Conservation (phyloP, 1,284 basidiomycete species). For the Megacollybia platyphylla region DNA sequence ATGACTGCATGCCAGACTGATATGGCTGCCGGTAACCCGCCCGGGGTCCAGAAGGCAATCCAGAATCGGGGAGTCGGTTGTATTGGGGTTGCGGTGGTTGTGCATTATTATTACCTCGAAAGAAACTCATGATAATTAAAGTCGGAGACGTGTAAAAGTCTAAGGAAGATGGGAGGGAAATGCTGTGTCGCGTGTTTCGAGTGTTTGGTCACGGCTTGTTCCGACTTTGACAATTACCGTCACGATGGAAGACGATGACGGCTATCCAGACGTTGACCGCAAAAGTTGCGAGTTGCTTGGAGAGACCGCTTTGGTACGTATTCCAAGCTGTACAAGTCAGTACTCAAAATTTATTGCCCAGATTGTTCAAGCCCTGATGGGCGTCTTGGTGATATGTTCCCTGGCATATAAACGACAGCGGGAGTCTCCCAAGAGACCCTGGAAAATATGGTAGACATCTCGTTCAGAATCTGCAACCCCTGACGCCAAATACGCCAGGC, state of each 20-base stretch:
- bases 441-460: constrained; percentile 75
- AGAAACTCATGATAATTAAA: constrained; percentile 32
- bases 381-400: constrained; percentile 74
- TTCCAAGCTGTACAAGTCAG: constrained; percentile 4
- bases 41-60: constrained; percentile 15
- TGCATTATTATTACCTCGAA: constrained; percentile 23
- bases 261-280: constrained; percentile 30
- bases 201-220: background rate
- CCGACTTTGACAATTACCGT: too few species aligned
- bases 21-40: constrained; percentile 16
- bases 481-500: constrained; percentile 26
- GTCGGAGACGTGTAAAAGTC: constrained; percentile 1
- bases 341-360: constrained; percentile 14
- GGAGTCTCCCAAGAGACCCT: constrained; percentile 76
- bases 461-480: background rate
- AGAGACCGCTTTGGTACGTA: constrained; percentile 49
- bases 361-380: constrained; percentile 79
- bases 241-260: background rate
- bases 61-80: constrained; percentile 26
- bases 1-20: constrained; percentile 25
- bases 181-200: background rate
- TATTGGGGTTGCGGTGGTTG: constrained; percentile 24
- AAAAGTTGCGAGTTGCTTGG: constrained; percentile 53
- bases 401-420: constrained; percentile 83
- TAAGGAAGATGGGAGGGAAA: background rate